Base-by-base conservation (phyloP, 169 alveolate species). In the Perkinsus chesapeaki region DNA sequence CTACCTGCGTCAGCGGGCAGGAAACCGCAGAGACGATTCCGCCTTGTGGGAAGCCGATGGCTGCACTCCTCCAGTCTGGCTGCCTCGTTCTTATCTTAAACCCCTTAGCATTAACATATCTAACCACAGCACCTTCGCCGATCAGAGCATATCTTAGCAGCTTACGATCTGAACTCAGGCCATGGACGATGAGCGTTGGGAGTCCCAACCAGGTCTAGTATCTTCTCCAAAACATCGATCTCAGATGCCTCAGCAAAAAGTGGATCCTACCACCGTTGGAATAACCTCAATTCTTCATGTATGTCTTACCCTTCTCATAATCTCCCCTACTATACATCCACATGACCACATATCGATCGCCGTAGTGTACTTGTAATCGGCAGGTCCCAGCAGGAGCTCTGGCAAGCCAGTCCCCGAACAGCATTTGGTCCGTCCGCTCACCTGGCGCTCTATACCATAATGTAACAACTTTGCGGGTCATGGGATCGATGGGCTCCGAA, bases 361-460 rank as follows among this genome's bases (percentile, higher is more conserved):
- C 91, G 98, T 98, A 27, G 99, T 97, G 94, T 99, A 99, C 93
- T 97, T 96, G 92, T 97, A 96, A 60, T 60, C 82, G 12, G 3
- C 82, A 91, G 97, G 97, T 0, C 99, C 99, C 93, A 98, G 96
- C 92, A 99, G 96, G 27, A 99, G 96, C 95, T 99, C 99, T 60
- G 31, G 31, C 31, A 60, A 7, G 36, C 3, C 82, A 60, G n/a
- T n/a, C 31, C 7, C 31, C 23, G 31, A 1, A 27, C 1, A 60
- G 3, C 31, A 60, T 60, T 20, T 34, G 60, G 23, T 16, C 82
- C 36, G 0, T 16, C 31, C 82, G 31, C 82, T 23, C 82, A 60
- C 82, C 95, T 39, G 99, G 99, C 27, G 99, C 99, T 72, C 99
- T 94, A 94, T 98, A 99, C 99, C 99, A 99, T 48, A 98, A 97